These are phyloP conservation scores for Sarocladium strictum DNA, from an alignment of 2,329 filamentous ascomycete genomes.

Conservation along the genomic window DNA sequence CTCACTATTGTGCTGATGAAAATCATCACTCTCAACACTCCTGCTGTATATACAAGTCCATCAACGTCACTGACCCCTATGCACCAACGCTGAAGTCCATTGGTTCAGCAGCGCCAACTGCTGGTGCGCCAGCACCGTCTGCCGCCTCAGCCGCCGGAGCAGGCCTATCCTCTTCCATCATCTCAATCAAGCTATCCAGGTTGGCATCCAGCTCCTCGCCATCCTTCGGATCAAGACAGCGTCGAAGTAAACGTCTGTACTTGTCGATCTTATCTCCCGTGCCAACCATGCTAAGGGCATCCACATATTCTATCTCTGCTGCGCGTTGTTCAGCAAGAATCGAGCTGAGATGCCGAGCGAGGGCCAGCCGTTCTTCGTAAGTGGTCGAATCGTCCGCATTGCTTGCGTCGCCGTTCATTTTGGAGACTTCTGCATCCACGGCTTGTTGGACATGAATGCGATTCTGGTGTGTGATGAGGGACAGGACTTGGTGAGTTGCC, in stretches of 20 bases:
- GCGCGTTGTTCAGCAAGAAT: conserved; percentile 54
- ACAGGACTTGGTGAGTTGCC: conserved; percentile 42
- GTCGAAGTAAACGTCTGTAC: conserved; percentile 63
- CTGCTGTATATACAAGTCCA: conserved; percentile 7
- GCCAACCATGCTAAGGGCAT: conserved; percentile 61
- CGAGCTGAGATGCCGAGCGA: conserved; percentile 52
- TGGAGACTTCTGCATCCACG: conserved; percentile 43
- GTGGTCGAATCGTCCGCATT: conserved; percentile 32
- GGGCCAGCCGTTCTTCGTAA: conserved; percentile 48
- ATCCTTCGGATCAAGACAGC: conserved; percentile 62
- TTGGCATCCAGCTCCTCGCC: conserved; percentile 62
- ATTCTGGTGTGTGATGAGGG: conserved; percentile 46
- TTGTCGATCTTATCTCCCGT: conserved; percentile 68
- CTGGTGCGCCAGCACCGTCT: conserved; percentile 15
- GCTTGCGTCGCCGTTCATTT: conserved; percentile 41
- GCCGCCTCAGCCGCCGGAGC: conserved; percentile 18
- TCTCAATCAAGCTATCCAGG: conserved; percentile 52
- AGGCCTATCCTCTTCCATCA: conserved; percentile 54
- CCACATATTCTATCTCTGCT: conserved; percentile 62
- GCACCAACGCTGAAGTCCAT: conserved; percentile 11
- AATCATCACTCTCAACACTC: neutral
- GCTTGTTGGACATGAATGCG: conserved; percentile 45
- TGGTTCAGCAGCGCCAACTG: conserved; percentile 3
- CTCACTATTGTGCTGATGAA: neutral
- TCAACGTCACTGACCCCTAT: conserved; percentile 1